These are phyloP conservation scores for Wallacemonas sp. DNA, from an alignment of 208 protist species.

Conservation along the genomic window DNA sequence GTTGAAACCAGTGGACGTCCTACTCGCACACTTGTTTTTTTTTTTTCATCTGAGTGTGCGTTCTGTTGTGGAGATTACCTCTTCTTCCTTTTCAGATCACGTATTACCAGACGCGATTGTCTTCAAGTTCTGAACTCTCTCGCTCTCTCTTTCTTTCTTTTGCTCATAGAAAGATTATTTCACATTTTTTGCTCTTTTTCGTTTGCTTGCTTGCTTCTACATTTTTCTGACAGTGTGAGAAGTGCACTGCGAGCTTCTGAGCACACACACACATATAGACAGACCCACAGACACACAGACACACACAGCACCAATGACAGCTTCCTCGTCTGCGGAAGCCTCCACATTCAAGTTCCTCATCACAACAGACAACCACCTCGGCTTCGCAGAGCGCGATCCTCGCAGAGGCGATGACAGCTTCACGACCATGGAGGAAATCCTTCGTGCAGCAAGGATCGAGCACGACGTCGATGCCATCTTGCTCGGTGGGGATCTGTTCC, in stretches of 20 bases:
- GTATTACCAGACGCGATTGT: too few species aligned
- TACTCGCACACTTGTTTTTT: too few species aligned
- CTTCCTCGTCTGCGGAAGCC: slow-evolving; percentile 19
- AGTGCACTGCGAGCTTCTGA: too few species aligned
- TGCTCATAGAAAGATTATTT: background rate
- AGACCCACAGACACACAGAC: slow-evolving; percentile 3
- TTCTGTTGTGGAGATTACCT: too few species aligned
- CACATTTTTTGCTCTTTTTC: slow-evolving; percentile 6
- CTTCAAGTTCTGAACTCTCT: background rate
- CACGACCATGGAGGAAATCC: slow-evolving; percentile 97
- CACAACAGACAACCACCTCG: slow-evolving; percentile 98
- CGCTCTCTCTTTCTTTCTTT: background rate
- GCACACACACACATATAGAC: slow-evolving; percentile 13
- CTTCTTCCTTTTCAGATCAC: too few species aligned
- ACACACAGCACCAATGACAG: background rate
- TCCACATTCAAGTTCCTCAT: slow-evolving; percentile 89
- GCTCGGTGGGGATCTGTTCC: slow-evolving; percentile 98
- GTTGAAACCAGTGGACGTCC: background rate
- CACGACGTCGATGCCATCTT: slow-evolving; percentile 97
- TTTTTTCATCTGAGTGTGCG: too few species aligned
- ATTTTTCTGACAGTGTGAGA: too few species aligned
- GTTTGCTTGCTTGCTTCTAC: slow-evolving; percentile 3
- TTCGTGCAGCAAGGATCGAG: slow-evolving; percentile 91
- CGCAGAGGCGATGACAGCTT: slow-evolving; percentile 98
- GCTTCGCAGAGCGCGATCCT: slow-evolving; percentile 94